Percentiles rank a stretch among this genome's conserved stretches.
Conservation (phyloP, 768 basidiomycete genomes). For the Pholiota conissans region DNA sequence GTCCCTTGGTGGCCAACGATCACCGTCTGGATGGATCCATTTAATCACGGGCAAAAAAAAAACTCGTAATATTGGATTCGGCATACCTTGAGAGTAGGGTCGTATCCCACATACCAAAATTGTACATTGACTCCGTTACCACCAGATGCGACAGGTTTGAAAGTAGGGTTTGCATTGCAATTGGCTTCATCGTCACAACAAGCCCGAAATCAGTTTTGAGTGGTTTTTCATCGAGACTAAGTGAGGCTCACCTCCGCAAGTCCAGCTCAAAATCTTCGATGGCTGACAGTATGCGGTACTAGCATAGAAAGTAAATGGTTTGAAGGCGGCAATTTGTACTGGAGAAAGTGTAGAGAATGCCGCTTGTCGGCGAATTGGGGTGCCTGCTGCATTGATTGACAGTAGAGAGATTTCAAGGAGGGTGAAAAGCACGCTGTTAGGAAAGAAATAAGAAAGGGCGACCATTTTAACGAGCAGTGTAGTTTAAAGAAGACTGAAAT, state of each 20-base stretch:
- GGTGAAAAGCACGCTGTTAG: neutral
- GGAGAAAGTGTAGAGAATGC: slow-evolving; percentile 35
- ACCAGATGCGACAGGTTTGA: slow-evolving; percentile 49
- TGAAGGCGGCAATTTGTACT: slow-evolving; percentile 41
- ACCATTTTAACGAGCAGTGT: neutral
- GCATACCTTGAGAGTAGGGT: slow-evolving; percentile 33
- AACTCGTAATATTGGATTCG: neutral
- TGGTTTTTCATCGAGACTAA: neutral
- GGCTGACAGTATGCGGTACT: slow-evolving; percentile 51
- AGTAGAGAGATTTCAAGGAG: neutral
- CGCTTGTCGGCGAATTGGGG: slow-evolving; percentile 18
- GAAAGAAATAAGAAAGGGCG: neutral
- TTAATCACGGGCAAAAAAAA: neutral
- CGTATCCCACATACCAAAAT: slow-evolving; percentile 49
- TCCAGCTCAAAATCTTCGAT: slow-evolving; percentile 43
- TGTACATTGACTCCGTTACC: slow-evolving; percentile 43
- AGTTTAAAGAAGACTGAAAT: neutral
- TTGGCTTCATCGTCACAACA: slow-evolving; percentile 29
- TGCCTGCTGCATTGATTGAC: neutral
- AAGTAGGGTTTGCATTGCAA: slow-evolving; percentile 46
- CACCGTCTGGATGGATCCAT: slow-evolving; percentile 24
- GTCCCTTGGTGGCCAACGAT: slow-evolving; percentile 38
- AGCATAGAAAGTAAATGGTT: slow-evolving; percentile 51
- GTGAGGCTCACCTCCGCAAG: slow-evolving; percentile 43
- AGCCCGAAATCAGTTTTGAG: neutral